phyloP scores from a whole-genome alignment of 129 eudicot species.

The Flaveria linearis region DNA sequence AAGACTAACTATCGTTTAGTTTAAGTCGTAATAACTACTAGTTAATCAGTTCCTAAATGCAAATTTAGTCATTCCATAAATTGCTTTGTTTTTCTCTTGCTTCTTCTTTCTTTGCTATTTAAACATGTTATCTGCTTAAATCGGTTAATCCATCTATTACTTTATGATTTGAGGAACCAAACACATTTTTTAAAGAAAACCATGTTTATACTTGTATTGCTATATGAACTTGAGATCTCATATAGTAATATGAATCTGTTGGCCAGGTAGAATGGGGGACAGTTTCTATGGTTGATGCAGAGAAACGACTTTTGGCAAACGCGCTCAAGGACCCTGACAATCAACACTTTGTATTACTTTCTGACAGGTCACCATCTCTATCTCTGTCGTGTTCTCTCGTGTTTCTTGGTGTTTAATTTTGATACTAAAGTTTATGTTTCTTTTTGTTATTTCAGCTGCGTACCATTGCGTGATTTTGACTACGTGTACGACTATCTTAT shows the following conservation, averaged over 20 bases:
- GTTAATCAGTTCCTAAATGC: background rate
- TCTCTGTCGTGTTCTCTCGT: background rate
- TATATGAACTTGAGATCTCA: conserved; percentile 10
- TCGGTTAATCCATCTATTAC: background rate
- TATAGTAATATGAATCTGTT: conserved; percentile 7
- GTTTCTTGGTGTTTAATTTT: conserved; percentile 2
- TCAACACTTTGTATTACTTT: conserved; percentile 91
- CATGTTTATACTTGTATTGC: background rate
- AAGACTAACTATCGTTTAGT: background rate
- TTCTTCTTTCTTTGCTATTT: too few species aligned
- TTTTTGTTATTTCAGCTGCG: conserved; percentile 63
- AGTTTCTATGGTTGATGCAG: conserved; percentile 95
- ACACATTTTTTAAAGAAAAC: background rate
- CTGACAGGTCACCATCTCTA: conserved; percentile 68
- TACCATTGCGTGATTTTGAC: conserved; percentile 74
- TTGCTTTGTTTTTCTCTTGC: too few species aligned
- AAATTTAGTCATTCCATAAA: background rate
- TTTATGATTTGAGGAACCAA: background rate
- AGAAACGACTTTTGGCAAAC: conserved; percentile 83
- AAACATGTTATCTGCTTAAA: background rate
- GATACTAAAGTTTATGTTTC: background rate
- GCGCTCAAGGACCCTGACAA: conserved; percentile 87
- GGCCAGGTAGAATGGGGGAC: conserved; percentile 94
- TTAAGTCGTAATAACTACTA: background rate
- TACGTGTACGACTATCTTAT: conserved; percentile 90